Percentiles rank a stretch among this genome's conserved stretches.
Evolutionary conservation across 306 rosid genomes (phyloP).

Genomic region (Cucumis sativus): Cucumber_9930_V3 NC_026659.2:23164501-23165000

Average conservation of each 20-base stretch:
- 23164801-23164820: not conserved
- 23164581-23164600: not conserved
- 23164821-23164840: too few relatives aligned
- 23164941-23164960: too few relatives aligned
- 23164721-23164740: not conserved
- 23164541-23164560: not conserved
- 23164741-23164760: not conserved
- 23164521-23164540: not conserved
- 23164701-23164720: not conserved
- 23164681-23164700: not conserved
- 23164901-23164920: too few relatives aligned
- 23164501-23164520: not conserved
- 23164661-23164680: not conserved
- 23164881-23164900: too few relatives aligned
- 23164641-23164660: not conserved
- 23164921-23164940: too few relatives aligned
- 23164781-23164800: not conserved
- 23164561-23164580: not conserved
- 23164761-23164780: not conserved
- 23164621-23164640: not conserved
- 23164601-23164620: not conserved
- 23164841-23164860: too few relatives aligned
- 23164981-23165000: too few relatives aligned
- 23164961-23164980: too few relatives aligned
- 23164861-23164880: too few relatives aligned